Evolutionary conservation across 108 stramenopile genomes (phyloP), one percentile per base, ranked within the genome.

Genomic region (Conticribra weissflogii): DNA sequence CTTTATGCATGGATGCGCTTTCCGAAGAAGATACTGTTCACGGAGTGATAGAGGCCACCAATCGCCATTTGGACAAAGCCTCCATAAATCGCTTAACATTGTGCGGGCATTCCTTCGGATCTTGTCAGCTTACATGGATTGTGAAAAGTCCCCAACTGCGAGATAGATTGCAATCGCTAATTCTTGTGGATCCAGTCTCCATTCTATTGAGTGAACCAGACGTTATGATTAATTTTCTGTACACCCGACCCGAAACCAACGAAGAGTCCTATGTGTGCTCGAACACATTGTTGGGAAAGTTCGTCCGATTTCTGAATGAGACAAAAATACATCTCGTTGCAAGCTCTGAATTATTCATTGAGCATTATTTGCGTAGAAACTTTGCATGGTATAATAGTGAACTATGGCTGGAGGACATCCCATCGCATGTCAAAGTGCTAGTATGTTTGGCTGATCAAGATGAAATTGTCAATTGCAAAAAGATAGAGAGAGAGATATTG

Each of bases 301-400:
- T 76, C 19, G 78, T 87, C 36, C 72, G 86, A 46, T 68, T 61
- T 18, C 47, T 76, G 25, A 50, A 76, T 24, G 81, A 84, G 47
- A 47, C 58, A 14, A 68, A 80, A 17, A 83, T 86, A 22, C 81
- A 71, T 44, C 63, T 91, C 28, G 78, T 86, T 21, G 92, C 87
- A 3, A 71, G 76, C 57, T 78, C 79, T 2, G 96, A 97, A 68
- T 60, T 95, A 3, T 89, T 85, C 51, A 92, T 91, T 24, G 86
- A 91, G 51, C 68, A 87, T 65, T 93, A 92, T 65, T 58, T 95
- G 5, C 74, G 91, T 53, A 65, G 96, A 29, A 85, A 97, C 54
- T 97, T 97, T 79, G 83, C 81, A 21, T 97, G 93, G 92, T 93
- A 95, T 78, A 92, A 93, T 53, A 84, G 80, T 31, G 92, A 93